Evolutionary conservation across 345 rosid genomes (phyloP).

Genomic region (Moricandia arvensis): DNA sequence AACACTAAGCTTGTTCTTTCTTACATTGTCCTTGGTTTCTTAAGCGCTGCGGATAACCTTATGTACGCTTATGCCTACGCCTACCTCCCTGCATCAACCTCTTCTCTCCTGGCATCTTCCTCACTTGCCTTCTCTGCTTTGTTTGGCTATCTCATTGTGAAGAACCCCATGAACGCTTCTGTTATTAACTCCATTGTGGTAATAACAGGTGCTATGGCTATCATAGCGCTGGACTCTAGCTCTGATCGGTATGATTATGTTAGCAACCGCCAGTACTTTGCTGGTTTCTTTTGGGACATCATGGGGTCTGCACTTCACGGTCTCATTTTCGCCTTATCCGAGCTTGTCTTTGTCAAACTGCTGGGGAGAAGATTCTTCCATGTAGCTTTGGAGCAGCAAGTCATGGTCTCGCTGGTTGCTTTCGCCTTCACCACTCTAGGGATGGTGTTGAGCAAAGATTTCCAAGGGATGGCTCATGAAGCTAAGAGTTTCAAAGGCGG

Average conservation of each 20-base stretch:
- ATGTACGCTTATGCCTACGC: conserved; percentile 89
- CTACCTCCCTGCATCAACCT: conserved; percentile 84
- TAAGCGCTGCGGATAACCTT: conserved; percentile 76
- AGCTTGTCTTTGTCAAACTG: conserved; percentile 66
- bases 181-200: conserved; percentile 64
- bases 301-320: conserved; percentile 86
- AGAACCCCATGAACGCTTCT: conserved; percentile 63
- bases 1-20: conserved; percentile 51
- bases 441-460: conserved; percentile 32
- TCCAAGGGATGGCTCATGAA: conserved; percentile 49
- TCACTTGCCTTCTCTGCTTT: conserved; percentile 72
- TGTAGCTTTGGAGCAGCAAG: conserved; percentile 84
- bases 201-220: conserved; percentile 66
- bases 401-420: conserved; percentile 67
- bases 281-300: conserved; percentile 80
- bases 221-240: conserved; percentile 73
- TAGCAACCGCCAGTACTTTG: conserved; percentile 51
- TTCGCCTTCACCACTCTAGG: conserved; percentile 48
- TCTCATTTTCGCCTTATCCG: conserved; percentile 76
- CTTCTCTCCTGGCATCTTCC: conserved; percentile 78
- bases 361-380: conserved; percentile 77
- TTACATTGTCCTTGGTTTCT: conserved; percentile 58
- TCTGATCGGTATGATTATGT: conserved; percentile 60
- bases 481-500: conserved; percentile 58
- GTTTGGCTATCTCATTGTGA: conserved; percentile 63